Percentiles rank a stretch among this genome's conserved stretches.
Evolutionary conservation across 2,329 filamentous ascomycete species (phyloP).

Genomic region (Cercospora sp.): DNA sequence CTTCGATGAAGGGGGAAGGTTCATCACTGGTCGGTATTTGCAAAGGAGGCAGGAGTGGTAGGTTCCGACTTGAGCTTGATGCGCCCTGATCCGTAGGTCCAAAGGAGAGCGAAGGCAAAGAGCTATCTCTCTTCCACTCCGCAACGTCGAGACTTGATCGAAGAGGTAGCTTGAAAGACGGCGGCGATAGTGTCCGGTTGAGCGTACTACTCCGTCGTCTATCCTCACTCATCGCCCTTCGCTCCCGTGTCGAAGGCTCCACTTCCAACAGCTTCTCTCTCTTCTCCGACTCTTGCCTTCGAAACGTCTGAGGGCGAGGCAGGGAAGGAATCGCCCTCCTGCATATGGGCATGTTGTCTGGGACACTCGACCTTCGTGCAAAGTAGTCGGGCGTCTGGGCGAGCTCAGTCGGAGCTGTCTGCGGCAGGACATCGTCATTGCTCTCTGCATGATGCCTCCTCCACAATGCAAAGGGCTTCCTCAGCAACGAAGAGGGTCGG

Average conservation of each 20-base stretch:
- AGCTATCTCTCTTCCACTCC: conserved; percentile 8
- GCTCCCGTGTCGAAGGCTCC: conserved; percentile 63
- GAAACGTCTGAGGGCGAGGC: conserved; percentile 75
- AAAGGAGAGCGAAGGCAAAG: conserved; percentile 6
- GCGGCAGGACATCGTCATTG: conserved; percentile 20
- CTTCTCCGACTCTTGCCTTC: conserved; percentile 77
- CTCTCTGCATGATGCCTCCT: conserved; percentile 32
- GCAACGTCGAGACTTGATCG: conserved; percentile 43
- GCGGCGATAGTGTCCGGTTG: conserved; percentile 48
- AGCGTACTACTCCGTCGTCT: conserved; percentile 41
- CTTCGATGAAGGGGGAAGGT: conserved; percentile 16
- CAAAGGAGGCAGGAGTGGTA: conserved; percentile 27
- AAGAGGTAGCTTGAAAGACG: conserved; percentile 40
- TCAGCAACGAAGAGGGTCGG: conserved; percentile 26
- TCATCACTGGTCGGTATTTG: conserved; percentile 26
- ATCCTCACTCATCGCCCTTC: conserved; percentile 69
- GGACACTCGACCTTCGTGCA: conserved; percentile 26
- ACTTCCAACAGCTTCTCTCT: conserved; percentile 70
- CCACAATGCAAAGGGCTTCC: conserved; percentile 27
- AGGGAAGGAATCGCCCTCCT: conserved; percentile 63
- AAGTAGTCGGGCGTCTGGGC: conserved; percentile 32
- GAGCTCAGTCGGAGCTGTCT: conserved; percentile 32
- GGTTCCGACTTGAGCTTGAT: conserved; percentile 17
- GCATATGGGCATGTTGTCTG: conserved; percentile 29
- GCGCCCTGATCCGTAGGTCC: conserved; percentile 4